Evolutionary conservation across 768 basidiomycete species (phyloP), one percentile per base, ranked within the genome.

Genomic region (Trichaptum fuscoviolaceum): DNA sequence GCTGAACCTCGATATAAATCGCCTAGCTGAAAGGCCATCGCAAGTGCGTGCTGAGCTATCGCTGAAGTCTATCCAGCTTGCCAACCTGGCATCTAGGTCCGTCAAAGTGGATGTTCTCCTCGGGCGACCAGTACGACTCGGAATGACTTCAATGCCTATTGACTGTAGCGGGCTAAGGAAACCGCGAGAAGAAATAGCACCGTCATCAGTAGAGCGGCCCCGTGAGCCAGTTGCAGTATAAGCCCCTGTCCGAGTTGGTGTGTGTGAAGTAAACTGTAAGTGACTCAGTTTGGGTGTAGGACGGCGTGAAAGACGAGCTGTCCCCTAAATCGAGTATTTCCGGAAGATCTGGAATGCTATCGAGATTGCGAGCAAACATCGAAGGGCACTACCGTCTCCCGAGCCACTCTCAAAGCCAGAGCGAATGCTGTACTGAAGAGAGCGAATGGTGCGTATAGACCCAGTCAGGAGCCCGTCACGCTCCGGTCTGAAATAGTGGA

Each of bases 301-400:
- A 30, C 30, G 30, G 30, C 30, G 30, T 30, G 42, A 52, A 52
- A 52, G 42, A 6, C 10, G 42, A 52, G 20, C 3, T 15, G 42
- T 52, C 74, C 0, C 76, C 74, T 66, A 89, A 75, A 67, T 92
- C 91, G 0, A 88, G 88, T 27, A 92, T 81, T 67, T 92, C 91
- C 0, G 88, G 88, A 30, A 92, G 81, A 52, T 52, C 42, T 15
- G 42, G 42, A 52, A 52, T 52, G 1, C 84, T 81, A 64, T 85
- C 82, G n/a, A 92, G 74, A 0, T 92, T 91, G 0, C 91, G 92
- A 0, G 93, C 85, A 71, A 90, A 93, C 35, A 88, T 84, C 0
- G 91, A 92, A 2, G 89, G 90, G 87, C 83, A 9, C 90, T 90
- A 1, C 90, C 82, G 1, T 80, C 79, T 7, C 73, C 77, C 0